Base-by-base conservation (phyloP, 495 filamentous ascomycete species). In the Penicillium goetzii region DNA sequence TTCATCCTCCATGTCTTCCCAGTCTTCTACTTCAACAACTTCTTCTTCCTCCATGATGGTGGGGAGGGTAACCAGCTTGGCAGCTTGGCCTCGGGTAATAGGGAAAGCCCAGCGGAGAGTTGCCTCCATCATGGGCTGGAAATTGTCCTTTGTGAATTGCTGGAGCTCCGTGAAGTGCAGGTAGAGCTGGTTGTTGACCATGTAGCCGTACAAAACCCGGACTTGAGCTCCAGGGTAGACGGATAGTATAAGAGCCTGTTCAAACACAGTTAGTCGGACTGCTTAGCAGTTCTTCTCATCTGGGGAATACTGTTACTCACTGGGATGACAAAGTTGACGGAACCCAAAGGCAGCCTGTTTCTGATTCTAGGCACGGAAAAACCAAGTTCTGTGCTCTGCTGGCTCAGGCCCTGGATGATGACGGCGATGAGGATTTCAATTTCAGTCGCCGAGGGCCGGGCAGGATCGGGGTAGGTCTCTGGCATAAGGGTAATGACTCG, bases 171-270 rank as follows among this genome's bases (percentile, higher is more conserved):
- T 59, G 28, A 33, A 50, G 8, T 59, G 56, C 3, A 59, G 6
- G 9, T 36, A 8, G 11, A 59, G 26, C 28, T 30, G 8, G 3
- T n/a, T 23, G 11, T 47, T 30, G 11, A 45, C n/a, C n/a, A 59
- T 32, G n/a, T 59, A 59, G 17, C 56, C 56, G 56, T 59, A 50
- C 9, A 59, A 19, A 12, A 59, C 41, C 8, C 56, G 56, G 56
- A 49, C 28, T 19, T 59, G 41, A 11, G 38, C 56, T 4, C 56
- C 26, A 11, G 38, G 56, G 26, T 33, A 59, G n/a, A 59, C 33
- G 1, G 41, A 32, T 6, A 45, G 50, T 3, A 59, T 19, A 11
- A 59, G 56, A 7, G 41, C 28, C 56, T 50, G 17, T 3, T 3
- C 9, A 19, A 41, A n/a, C 6, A 33, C 3, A 33, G 45, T 40